Evolutionary conservation across 2,329 filamentous ascomycete species (phyloP).

Genomic region (Colletotrichum sp.): DNA sequence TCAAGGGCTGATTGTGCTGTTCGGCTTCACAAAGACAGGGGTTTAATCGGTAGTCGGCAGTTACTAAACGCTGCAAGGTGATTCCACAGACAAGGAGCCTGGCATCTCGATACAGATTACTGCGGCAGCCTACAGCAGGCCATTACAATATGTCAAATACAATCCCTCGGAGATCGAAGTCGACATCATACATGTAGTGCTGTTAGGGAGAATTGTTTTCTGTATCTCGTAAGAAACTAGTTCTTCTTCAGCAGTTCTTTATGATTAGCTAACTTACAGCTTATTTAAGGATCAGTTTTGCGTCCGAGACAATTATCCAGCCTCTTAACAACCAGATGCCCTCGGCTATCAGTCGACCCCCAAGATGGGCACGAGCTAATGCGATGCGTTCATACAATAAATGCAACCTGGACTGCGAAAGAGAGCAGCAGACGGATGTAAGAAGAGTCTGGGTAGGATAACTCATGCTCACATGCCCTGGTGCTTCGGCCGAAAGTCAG

Average conservation of each 20-base stretch:
- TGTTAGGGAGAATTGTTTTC: rapidly evolving
- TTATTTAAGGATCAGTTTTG: neutral
- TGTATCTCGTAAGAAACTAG: rapidly evolving
- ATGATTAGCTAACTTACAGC: neutral
- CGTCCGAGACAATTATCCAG: neutral
- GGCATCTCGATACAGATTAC: neutral
- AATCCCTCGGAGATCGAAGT: neutral
- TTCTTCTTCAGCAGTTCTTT: neutral
- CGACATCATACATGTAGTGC: neutral
- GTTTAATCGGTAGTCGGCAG: neutral
- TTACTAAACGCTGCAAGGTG: neutral
- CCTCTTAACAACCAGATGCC: neutral
- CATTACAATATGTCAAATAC: neutral
- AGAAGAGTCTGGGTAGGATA: neutral
- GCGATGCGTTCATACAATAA: neutral
- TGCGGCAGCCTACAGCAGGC: neutral
- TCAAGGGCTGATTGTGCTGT: neutral
- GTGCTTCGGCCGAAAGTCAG: neutral
- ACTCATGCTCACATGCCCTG: neutral
- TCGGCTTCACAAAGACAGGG: neutral
- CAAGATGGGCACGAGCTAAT: neutral
- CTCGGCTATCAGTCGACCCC: neutral
- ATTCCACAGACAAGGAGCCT: neutral
- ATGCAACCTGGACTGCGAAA: neutral
- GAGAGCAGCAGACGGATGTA: neutral